Evolutionary conservation across 2,329 filamentous ascomycete genomes (phyloP).

Genomic region (Capronia epimyces): DNA sequence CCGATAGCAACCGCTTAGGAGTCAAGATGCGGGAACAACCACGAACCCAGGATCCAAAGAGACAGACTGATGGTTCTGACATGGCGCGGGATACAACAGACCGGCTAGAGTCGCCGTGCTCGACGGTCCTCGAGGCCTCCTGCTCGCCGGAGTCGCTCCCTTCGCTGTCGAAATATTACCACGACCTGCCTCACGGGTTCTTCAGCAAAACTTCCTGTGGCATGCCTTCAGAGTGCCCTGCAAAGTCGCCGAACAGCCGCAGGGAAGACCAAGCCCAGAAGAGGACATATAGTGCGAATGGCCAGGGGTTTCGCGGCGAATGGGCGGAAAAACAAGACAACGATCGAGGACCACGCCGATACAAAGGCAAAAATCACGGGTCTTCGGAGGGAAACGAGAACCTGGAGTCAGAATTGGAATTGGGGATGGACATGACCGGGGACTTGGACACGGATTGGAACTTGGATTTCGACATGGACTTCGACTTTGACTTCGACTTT

Average conservation of each 20-base stretch:
- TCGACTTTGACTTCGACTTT: background rate
- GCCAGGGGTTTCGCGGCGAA: background rate
- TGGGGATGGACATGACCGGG: background rate
- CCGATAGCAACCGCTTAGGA: too few relatives aligned
- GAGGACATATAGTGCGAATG: background rate
- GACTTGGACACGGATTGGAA: background rate
- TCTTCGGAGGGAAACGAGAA: too few relatives aligned
- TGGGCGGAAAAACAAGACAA: background rate
- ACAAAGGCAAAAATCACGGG: background rate
- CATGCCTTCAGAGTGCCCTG: too few relatives aligned
- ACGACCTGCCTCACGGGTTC: background rate
- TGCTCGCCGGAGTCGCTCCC: background rate
- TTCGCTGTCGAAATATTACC: background rate
- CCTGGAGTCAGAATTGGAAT: too few relatives aligned
- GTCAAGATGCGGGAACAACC: too few relatives aligned
- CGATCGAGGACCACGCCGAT: background rate
- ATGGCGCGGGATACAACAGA: background rate
- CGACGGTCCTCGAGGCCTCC: conserved; percentile 1
- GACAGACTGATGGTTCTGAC: too few relatives aligned
- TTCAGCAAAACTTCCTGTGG: too few relatives aligned
- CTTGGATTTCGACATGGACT: background rate
- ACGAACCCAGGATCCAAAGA: too few relatives aligned
- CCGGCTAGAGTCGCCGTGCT: background rate
- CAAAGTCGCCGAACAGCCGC: too few relatives aligned
- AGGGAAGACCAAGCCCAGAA: too few relatives aligned